Evolutionary conservation across 352 stramenopile species (phyloP), one percentile per base, ranked within the genome.

Genomic region (Pythium sukuiense): DNA sequence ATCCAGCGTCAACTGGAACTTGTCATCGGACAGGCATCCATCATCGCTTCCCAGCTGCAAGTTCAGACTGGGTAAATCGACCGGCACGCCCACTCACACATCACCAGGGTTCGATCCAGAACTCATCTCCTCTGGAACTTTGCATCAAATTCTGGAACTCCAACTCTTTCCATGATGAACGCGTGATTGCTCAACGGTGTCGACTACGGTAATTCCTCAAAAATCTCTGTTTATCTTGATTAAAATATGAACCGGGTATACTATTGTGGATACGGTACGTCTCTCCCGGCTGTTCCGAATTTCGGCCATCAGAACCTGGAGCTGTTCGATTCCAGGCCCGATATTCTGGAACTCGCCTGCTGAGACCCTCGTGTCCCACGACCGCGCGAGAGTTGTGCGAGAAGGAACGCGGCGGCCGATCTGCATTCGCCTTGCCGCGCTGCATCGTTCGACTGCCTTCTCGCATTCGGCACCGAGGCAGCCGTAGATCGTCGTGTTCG

Each of bases 21-120:
- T 8, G 5, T 1, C 18, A 52, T 52, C 45, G 45, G 20, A 48
- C 41, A 26, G 45, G n/a, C 45, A 52, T 52, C 45, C 45, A 52
- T 35, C 32, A 35, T 35, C 32, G 32, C 32, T 29, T 52, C n/a
- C 45, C 45, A 52, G 45, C 45, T 52, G 45, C 45, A 52, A 52
- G 18, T 52, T 52, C 45, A 52, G n/a, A 52, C 45, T 52, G 45
- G 45, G 45, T 52, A 30, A 52, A 18, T 27, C 45, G 6, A 52
- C 20, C n/a, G 7, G 45, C 45, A 30, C 18, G 45, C 32, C 32
- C n/a, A 30, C n/a, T 29, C 45, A 52, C 45, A 26, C 45, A 52
- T 52, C 45, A 52, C 45, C 45, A 6, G 9, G 37, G 37, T 13
- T 43, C 37, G 45, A 52, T 52, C 45, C 45, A 52, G n/a, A 52